phyloP scores from a whole-genome alignment of 495 filamentous ascomycete genomes.

The Trichocladium antarcticum region DNA sequence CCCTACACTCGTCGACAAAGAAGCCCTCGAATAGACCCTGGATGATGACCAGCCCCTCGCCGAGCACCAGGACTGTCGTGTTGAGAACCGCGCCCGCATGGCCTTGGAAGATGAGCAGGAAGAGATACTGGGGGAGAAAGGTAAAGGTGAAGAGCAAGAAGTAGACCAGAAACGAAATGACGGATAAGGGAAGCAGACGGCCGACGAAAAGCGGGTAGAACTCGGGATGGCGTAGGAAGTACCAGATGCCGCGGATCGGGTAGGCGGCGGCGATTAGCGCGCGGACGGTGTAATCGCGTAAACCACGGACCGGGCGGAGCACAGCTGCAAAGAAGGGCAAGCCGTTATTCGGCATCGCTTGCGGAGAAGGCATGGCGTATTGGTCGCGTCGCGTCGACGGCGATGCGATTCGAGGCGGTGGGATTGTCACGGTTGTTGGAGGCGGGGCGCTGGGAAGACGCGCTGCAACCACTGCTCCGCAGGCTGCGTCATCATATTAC shows the following conservation, averaged over 20 bases:
- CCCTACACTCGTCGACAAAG: constrained; percentile 67
- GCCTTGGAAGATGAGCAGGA: constrained; percentile 75
- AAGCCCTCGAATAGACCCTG: constrained; percentile 68
- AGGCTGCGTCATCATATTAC: too few relatives aligned
- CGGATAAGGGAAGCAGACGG: constrained; percentile 57
- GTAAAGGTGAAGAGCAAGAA: constrained; percentile 69
- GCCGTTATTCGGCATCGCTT: not conserved
- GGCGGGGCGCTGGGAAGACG: too few relatives aligned
- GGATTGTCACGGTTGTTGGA: too few relatives aligned
- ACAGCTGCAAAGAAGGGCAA: not conserved
- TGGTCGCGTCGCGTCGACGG: too few relatives aligned
- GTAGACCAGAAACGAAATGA: constrained; percentile 63
- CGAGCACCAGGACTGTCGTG: constrained; percentile 66
- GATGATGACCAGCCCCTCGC: constrained; percentile 70
- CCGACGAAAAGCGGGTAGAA: constrained; percentile 58
- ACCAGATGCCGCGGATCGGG: constrained; percentile 55
- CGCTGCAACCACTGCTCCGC: too few relatives aligned
- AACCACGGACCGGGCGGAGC: not conserved
- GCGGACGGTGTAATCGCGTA: not conserved
- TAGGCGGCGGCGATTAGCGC: constrained; percentile 12
- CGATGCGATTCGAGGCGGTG: too few relatives aligned
- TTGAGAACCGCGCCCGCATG: constrained; percentile 61
- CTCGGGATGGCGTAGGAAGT: constrained; percentile 56
- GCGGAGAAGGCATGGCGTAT: not conserved
- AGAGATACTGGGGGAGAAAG: constrained; percentile 75